Evolutionary conservation across 176 grass and related monocot genomes (phyloP).

Genomic region (Oryza glaberrima): DNA sequence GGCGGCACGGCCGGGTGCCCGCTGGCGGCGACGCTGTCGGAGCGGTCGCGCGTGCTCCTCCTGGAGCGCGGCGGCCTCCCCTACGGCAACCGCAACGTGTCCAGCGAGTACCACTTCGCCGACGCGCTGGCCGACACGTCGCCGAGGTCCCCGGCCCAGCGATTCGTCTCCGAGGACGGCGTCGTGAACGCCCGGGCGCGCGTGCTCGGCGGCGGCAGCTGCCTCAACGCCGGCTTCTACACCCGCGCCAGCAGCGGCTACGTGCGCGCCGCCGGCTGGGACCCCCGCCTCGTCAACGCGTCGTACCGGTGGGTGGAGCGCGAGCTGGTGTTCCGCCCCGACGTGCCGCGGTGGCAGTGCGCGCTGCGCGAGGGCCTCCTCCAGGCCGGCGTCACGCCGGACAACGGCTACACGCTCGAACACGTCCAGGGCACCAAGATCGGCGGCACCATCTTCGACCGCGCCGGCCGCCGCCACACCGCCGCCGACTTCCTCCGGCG

Average conservation of each 20-base stretch:
- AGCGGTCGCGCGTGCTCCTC: conserved; percentile 58
- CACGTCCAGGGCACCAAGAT: conserved; percentile 75
- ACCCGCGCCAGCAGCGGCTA: conserved; percentile 65
- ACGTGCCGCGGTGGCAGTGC: conserved; percentile 58
- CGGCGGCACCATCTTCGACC: conserved; percentile 68
- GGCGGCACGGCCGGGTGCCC: conserved; percentile 89
- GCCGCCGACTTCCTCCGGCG: conserved; percentile 63
- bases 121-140: conserved; percentile 70
- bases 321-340: conserved; percentile 60
- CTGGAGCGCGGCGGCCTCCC: conserved; percentile 81
- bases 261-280: conserved; percentile 54
- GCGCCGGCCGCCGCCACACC: conserved; percentile 59
- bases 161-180: conserved; percentile 82
- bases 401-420: conserved; percentile 62
- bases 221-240: conserved; percentile 92
- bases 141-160: conserved; percentile 61
- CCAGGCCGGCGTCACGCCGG: conserved; percentile 56
- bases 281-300: conserved; percentile 57
- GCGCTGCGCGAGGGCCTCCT: conserved; percentile 64
- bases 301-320: conserved; percentile 84
- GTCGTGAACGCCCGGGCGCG: conserved; percentile 76
- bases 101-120: conserved; percentile 56
- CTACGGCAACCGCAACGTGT: conserved; percentile 74
- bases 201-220: conserved; percentile 83
- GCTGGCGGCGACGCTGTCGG: conserved; percentile 71